Evolutionary conservation across 176 grass and related monocot genomes (phyloP).

Genomic region (Triticum aestivum): IWGSC_CS_RefSeq_v2.1 NC_057802.1:572135074-572135573

Average conservation of each 20-base stretch:
- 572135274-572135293: conserved; percentile 26
- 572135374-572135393: conserved; percentile 47
- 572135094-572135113: neutral
- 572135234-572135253: neutral
- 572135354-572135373: conserved; percentile 50
- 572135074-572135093: conserved; percentile 35
- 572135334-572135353: conserved; percentile 26
- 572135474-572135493: conserved; percentile 72
- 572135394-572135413: conserved; percentile 9
- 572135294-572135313: conserved; percentile 39
- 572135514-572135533: conserved; percentile 28
- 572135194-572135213: neutral
- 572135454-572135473: conserved; percentile 34
- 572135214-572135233: too few species aligned
- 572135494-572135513: conserved; percentile 60
- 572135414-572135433: conserved; percentile 48
- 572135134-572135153: too few species aligned
- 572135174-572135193: too few species aligned
- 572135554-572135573: neutral
- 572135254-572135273: conserved; percentile 57
- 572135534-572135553: conserved; percentile 40
- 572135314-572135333: conserved; percentile 39
- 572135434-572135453: conserved; percentile 19
- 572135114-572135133: too few species aligned
- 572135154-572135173: too few species aligned